Evolutionary conservation across 768 basidiomycete species (phyloP).

Genomic region (Mrakia hoshinonis): DNA sequence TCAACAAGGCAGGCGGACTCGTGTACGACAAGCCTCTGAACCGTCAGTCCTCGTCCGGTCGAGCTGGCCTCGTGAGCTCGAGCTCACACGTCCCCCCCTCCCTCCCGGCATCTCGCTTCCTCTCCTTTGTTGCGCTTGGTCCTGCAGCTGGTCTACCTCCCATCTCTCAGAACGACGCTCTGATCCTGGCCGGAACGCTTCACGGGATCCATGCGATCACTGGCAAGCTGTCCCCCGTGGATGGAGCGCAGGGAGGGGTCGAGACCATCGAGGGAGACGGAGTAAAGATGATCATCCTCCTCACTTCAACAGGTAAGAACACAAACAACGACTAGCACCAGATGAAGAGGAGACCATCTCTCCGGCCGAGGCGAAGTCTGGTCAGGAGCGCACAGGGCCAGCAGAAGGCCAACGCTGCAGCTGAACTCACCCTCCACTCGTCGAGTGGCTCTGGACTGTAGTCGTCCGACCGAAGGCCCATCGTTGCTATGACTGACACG

Average conservation of each 20-base stretch:
- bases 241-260: constrained; percentile 42
- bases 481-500: constrained; percentile 38
- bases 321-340: no score
- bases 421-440: no score
- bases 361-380: no score
- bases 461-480: no score
- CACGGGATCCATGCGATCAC: constrained; percentile 99
- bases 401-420: no score
- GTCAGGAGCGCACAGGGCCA: no score
- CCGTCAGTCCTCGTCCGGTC: constrained; percentile 2
- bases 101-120: not conserved
- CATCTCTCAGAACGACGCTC: constrained; percentile 84
- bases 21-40: constrained; percentile 56
- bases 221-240: constrained; percentile 69
- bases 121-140: not conserved
- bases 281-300: constrained; percentile 84
- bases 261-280: constrained; percentile 93
- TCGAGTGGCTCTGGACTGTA: no score
- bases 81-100: not conserved
- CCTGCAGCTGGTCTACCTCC: constrained; percentile 76
- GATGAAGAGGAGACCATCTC: not conserved
- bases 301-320: constrained; percentile 75
- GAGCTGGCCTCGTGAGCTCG: constrained; percentile 5
- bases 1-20: constrained; percentile 96
- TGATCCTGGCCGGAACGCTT: constrained; percentile 89